Conservation (phyloP, 2,329 filamentous ascomycete genomes). For the Penicillium thymicola region DNA sequence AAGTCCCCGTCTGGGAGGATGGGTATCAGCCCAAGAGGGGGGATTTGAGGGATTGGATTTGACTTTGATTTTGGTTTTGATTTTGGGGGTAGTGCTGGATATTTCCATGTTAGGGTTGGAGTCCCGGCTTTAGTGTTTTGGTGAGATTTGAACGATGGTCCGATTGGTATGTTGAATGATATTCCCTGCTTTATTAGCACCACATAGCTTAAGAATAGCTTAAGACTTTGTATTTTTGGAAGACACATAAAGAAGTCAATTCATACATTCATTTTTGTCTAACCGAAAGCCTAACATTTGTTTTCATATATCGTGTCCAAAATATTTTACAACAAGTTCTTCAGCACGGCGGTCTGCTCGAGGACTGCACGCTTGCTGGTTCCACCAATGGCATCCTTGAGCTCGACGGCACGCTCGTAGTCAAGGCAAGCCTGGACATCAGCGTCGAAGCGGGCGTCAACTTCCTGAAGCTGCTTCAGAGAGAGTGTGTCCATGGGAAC, state of each 20-base stretch:
- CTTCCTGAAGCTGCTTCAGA: conserved; percentile 62
- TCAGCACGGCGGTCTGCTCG: conserved; percentile 65
- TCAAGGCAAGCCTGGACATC: conserved; percentile 71
- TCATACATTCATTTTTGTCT: conserved; percentile 21
- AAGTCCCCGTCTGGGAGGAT: conserved; percentile 15
- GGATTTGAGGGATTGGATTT: neutral
- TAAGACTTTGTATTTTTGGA: neutral
- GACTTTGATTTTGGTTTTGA: neutral
- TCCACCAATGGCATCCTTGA: conserved; percentile 71
- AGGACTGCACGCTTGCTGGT: conserved; percentile 69
- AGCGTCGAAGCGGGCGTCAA: conserved; percentile 67
- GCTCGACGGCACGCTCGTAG: conserved; percentile 80
- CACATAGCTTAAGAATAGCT: conserved; percentile 3
- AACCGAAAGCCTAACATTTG: conserved; percentile 17
- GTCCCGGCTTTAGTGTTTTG: neutral
- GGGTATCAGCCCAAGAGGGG: neutral
- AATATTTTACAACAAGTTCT: conserved; percentile 47
- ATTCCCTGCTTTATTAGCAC: neutral
- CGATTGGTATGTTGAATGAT: neutral
- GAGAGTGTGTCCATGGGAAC: conserved; percentile 68
- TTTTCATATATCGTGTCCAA: conserved; percentile 10
- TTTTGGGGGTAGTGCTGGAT: neutral
- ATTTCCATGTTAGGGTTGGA: neutral
- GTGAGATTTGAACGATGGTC: neutral
- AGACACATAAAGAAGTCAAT: conserved; percentile 5